Conservation (phyloP, 2,329 filamentous ascomycete genomes). For the Iodosphaeria phyllophila region DNA sequence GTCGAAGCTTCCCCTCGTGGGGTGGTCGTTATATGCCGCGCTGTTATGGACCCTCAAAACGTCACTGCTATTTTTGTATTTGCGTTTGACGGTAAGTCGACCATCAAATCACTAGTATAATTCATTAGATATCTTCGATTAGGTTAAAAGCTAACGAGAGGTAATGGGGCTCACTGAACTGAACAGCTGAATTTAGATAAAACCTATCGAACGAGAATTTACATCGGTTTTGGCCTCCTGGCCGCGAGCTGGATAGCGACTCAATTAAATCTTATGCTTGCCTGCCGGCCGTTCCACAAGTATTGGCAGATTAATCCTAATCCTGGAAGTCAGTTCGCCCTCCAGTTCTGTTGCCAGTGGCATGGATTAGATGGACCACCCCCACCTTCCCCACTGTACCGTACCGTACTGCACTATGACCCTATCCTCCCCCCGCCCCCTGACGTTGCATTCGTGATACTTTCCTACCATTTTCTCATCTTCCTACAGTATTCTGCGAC, state of each 20-base stretch:
- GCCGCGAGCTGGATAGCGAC: conserved; percentile 24
- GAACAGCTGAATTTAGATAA: too few relatives aligned
- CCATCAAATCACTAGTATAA: background rate
- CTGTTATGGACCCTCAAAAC: conserved; percentile 33
- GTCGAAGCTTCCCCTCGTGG: conserved; percentile 30
- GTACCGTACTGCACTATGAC: too few relatives aligned
- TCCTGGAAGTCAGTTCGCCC: too few relatives aligned
- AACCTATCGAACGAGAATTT: conserved; percentile 23
- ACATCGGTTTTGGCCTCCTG: conserved; percentile 25
- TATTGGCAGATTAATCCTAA: conserved; percentile 37
- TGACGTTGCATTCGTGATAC: too few relatives aligned
- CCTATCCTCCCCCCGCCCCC: too few relatives aligned
- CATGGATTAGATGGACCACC: too few relatives aligned
- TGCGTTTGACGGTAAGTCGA: conserved; percentile 15
- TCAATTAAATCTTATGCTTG: conserved; percentile 24
- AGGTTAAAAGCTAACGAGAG: too few relatives aligned
- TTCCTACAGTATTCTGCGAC: too few relatives aligned
- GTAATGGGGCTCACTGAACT: too few relatives aligned
- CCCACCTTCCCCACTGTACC: too few relatives aligned
- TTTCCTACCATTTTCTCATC: too few relatives aligned
- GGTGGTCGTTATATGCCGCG: conserved; percentile 33
- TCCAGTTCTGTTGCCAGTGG: too few relatives aligned
- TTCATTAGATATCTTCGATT: conserved; percentile 16
- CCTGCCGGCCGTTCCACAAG: conserved; percentile 25
- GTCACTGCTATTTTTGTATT: conserved; percentile 34